phyloP scores from a whole-genome alignment of 2,329 filamentous ascomycete genomes.

The Macrophomina phaseolina region DNA sequence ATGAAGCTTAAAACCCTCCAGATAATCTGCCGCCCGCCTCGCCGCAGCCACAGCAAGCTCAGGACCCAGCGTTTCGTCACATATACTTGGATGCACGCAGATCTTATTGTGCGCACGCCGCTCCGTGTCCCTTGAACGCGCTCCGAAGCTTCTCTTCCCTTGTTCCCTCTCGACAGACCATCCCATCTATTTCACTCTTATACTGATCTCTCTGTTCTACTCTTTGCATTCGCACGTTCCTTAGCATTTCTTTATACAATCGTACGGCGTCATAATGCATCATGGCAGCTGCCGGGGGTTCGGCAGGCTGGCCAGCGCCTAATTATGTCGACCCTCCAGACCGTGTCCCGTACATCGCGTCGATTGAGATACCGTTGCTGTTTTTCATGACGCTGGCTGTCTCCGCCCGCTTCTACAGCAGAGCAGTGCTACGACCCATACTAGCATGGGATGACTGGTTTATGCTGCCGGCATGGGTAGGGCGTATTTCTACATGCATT shows the following conservation, averaged over 20 bases:
- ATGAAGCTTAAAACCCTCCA: conserved; percentile 9
- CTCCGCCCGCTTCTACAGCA: conserved; percentile 34
- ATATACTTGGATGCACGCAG: conserved; percentile 14
- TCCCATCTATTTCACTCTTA: conserved; percentile 12
- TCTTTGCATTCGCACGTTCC: neutral
- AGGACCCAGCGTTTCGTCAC: conserved; percentile 6
- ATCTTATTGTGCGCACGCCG: conserved; percentile 19
- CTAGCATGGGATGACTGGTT: conserved; percentile 37
- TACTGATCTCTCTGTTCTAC: neutral
- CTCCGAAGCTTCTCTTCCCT: conserved; percentile 14
- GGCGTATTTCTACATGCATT: neutral
- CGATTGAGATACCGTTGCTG: conserved; percentile 26
- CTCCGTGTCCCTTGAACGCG: neutral
- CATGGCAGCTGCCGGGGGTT: conserved; percentile 9
- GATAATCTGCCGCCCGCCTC: conserved; percentile 6
- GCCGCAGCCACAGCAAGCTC: neutral
- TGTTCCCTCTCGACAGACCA: neutral
- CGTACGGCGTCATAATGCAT: conserved; percentile 20
- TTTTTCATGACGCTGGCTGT: conserved; percentile 27
- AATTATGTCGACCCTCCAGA: conserved; percentile 27
- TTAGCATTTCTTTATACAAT: neutral
- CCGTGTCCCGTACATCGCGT: conserved; percentile 14
- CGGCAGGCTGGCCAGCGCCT: conserved; percentile 27
- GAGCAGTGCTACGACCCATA: conserved; percentile 33
- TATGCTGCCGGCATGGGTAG: conserved; percentile 37